These are phyloP conservation scores for Fraxinus xanthoxyloides DNA, from an alignment of 305 asterid species.

Conservation along the genomic window DNA sequence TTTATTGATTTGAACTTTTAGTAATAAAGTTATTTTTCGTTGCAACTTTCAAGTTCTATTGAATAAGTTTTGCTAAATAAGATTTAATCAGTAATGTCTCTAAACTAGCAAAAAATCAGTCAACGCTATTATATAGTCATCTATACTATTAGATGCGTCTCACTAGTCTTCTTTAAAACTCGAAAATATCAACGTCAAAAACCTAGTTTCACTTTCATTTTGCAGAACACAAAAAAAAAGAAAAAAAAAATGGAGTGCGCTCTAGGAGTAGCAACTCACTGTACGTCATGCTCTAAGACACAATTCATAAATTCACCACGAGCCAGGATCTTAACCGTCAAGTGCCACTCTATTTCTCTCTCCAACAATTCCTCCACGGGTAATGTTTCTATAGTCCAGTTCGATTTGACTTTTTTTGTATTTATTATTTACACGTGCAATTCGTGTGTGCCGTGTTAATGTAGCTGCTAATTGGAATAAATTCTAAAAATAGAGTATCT, in stretches of 20 bases:
- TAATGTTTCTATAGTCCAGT: constrained; percentile 6
- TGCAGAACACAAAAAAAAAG: not conserved
- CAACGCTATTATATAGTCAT: too few species aligned
- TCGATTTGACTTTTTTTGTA: not conserved
- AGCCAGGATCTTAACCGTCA: constrained; percentile 39
- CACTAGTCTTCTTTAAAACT: too few species aligned
- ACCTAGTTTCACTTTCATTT: not conserved
- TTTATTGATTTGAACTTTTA: too few species aligned
- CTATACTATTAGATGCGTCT: too few species aligned
- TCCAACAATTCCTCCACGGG: constrained; percentile 36
- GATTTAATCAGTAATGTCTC: too few species aligned
- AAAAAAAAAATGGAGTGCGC: constrained; percentile 37
- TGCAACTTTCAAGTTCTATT: too few species aligned
- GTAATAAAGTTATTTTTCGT: too few species aligned
- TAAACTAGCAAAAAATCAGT: too few species aligned
- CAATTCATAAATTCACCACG: constrained; percentile 22
- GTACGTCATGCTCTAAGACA: constrained; percentile 21
- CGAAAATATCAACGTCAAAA: not conserved
- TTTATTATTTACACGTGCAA: not conserved
- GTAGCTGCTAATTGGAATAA: not conserved
- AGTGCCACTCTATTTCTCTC: constrained; percentile 47
- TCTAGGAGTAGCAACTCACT: constrained; percentile 31
- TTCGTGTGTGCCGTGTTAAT: not conserved
- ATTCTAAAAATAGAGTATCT: not conserved
- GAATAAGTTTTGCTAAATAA: too few species aligned